Base-by-base conservation (phyloP, 768 basidiomycete species). In the Russula emetica region DNA sequence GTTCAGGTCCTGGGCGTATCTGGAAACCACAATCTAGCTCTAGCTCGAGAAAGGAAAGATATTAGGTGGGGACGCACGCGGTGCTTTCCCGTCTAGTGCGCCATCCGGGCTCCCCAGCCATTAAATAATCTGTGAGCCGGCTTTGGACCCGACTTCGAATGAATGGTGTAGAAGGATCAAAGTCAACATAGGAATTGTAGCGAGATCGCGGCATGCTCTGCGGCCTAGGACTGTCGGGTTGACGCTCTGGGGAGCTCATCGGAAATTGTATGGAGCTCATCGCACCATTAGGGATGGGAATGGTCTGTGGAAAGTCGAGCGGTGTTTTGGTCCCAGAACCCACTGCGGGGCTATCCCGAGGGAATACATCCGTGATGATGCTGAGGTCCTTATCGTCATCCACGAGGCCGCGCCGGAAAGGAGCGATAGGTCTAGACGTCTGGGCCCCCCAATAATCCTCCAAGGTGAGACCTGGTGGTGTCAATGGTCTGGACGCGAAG, bases 81-180 rank as follows among this genome's bases (percentile, higher is more conserved):
- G 91, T 93, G 69, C 92, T 94, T 74, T 95, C 92, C 55, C 91
- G 81, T 69, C 93, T 79, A 13, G 87, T 91, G 56, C 94, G 80
- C 94, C 94, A 96, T 5, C 88, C 90, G 36, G 86, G 79, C 68
- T 93, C 90, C 3, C 79, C 79, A 36, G 76, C 44, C 54, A 73
- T 73, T 49, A 84, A 73, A 60, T 74, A 79, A 66, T 90, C 87
- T 55, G 71, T 70, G 28, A 92, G 74, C 56, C 89, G 80, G 71
- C 92, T 93, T 63, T 88, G 90, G 9, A 86, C 90, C 51, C 92
- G 85, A 73, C 91, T 94, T 55, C 92, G 82, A 68, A 92, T 87
- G 73, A 92, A 92, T 13, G 90, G 90, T 5, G 90, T 87, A 18
- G 83, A 74, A 5, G 78, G 77, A 52, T 93, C 90, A 51, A 86